These are phyloP conservation scores for Amanita thiersii DNA, from an alignment of 768 basidiomycete genomes.

Conservation along the genomic window DNA sequence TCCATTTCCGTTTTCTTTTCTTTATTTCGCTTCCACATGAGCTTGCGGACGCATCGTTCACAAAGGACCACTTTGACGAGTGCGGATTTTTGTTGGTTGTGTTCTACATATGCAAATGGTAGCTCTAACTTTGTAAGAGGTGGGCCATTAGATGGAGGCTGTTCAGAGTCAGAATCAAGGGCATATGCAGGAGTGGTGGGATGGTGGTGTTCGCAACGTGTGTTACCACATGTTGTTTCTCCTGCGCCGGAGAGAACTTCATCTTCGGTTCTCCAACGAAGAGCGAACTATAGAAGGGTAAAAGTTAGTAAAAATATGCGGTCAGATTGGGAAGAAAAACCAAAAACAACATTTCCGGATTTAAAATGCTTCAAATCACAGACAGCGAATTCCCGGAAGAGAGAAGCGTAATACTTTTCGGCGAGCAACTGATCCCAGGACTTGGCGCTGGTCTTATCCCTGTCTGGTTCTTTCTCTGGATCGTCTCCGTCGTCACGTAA, in stretches of 20 bases:
- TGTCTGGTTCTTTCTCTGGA: conserved; percentile 17
- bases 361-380: conserved; percentile 97
- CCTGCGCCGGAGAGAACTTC: conserved; percentile 86
- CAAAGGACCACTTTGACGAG: conserved; percentile 92
- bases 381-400: conserved; percentile 89
- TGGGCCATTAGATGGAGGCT: conserved; percentile 15
- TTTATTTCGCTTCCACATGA: conserved; percentile 77
- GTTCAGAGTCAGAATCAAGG: conserved; percentile 6
- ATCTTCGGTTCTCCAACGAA: conserved; percentile 89
- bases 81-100: conserved; percentile 65
- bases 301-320: background rate
- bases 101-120: conserved; percentile 84
- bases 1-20: conserved; percentile 35
- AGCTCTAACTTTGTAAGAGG: conserved; percentile 74
- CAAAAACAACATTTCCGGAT: conserved; percentile 63
- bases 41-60: conserved; percentile 66
- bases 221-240: conserved; percentile 83
- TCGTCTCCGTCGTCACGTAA: conserved; percentile 60
- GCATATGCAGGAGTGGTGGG: conserved; percentile 12
- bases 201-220: conserved; percentile 69
- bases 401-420: conserved; percentile 75
- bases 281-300: conserved; percentile 50
- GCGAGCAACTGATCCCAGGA: conserved; percentile 86
- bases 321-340: background rate
- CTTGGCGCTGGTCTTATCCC: conserved; percentile 18